Evolutionary conservation across 148 eudicot species (phyloP).

Genomic region (Nyssa sinensis): DNA sequence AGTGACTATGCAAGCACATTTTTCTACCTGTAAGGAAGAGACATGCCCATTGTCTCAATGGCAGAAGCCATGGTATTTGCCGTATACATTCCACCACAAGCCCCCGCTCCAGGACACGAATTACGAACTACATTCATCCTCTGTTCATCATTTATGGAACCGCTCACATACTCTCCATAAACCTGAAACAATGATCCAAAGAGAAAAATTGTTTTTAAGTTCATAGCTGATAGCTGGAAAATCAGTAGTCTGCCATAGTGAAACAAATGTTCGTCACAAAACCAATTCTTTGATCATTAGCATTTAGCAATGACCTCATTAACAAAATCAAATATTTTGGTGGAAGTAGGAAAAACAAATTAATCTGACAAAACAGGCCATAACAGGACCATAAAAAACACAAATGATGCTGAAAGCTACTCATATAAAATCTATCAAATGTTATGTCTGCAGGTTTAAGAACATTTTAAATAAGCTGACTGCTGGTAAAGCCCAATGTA

Average conservation of each 20-base stretch:
- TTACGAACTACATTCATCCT: constrained; percentile 79
- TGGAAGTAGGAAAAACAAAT: too few relatives aligned
- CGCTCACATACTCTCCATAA: constrained; percentile 86
- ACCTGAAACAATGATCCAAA: constrained; percentile 34
- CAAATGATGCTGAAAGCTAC: background rate
- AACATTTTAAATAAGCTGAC: too few relatives aligned
- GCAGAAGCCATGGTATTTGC: constrained; percentile 99
- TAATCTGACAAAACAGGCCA: background rate
- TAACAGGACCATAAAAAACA: background rate
- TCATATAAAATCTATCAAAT: background rate
- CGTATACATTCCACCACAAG: constrained; percentile 99
- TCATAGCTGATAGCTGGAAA: background rate
- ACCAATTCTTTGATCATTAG: background rate
- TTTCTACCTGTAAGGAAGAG: constrained; percentile 85
- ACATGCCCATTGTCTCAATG: constrained; percentile 96
- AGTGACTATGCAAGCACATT: background rate
- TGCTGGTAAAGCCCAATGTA: too few relatives aligned
- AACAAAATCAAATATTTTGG: too few relatives aligned
- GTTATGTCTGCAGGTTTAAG: too few relatives aligned
- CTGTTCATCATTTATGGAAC: constrained; percentile 71
- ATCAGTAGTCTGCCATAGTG: constrained; percentile 1
- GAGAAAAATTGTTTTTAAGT: background rate
- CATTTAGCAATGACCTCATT: too few relatives aligned
- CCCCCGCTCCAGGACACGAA: constrained; percentile 98
- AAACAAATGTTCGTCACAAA: background rate